Conservation (phyloP, 1,139 yeast genomes). For the Hansenula sp. region DNA sequence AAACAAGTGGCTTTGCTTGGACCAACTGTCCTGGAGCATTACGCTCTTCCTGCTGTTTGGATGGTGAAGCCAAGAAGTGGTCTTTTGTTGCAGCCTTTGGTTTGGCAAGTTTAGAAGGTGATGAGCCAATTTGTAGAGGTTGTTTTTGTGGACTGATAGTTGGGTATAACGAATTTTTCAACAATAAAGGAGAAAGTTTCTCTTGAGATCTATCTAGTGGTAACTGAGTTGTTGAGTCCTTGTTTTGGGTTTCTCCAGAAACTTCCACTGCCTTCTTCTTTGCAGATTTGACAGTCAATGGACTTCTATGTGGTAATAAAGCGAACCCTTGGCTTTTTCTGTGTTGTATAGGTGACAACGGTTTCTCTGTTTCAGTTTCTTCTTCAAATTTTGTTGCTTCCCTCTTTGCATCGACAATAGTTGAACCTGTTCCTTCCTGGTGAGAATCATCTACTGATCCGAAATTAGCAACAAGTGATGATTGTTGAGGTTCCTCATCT, state of each 20-base stretch:
- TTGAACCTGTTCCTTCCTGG: not conserved
- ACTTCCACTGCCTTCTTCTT: slow-evolving; percentile 13
- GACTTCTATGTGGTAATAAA: slow-evolving; percentile 40
- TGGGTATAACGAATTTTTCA: slow-evolving; percentile 1
- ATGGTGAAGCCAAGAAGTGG: not conserved
- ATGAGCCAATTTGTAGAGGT: not conserved
- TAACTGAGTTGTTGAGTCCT: not conserved
- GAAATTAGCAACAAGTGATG: slow-evolving; percentile 16
- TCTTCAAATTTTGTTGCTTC: slow-evolving; percentile 14
- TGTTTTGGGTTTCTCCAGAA: not conserved
- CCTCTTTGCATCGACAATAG: slow-evolving; percentile 14
- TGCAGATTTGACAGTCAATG: slow-evolving; percentile 35
- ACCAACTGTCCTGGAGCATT: not conserved
- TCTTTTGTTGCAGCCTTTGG: not conserved
- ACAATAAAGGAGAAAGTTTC: not conserved
- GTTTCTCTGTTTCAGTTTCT: slow-evolving; percentile 16
- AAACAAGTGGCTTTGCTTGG: not conserved
- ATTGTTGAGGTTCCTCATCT: slow-evolving; percentile 14
- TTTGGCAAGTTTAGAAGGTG: not conserved
- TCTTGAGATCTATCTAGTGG: not conserved
- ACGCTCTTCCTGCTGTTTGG: not conserved
- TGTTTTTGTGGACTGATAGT: not conserved
- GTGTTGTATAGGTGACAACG: slow-evolving; percentile 14
- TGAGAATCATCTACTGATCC: slow-evolving; percentile 9
- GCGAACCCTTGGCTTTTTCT: slow-evolving; percentile 36